Conservation (phyloP, 176 grass and related monocot species). For the Aegilops longissima region DNA sequence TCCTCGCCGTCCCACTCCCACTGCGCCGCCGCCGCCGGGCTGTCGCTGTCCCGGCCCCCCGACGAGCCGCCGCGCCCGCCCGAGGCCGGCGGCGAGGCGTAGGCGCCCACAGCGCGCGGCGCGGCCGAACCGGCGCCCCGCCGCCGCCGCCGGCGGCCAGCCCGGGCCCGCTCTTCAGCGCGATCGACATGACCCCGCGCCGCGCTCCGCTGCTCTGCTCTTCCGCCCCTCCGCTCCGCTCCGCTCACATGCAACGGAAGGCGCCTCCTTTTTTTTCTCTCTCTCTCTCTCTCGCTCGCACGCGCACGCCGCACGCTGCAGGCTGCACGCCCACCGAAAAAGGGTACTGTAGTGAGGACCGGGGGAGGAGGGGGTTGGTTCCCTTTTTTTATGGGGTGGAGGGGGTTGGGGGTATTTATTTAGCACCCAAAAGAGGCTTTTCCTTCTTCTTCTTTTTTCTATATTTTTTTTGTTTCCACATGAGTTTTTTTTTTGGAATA, state of each 20-base stretch:
- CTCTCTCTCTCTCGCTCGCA: slow-evolving; percentile 14
- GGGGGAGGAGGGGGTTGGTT: not conserved
- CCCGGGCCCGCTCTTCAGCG: slow-evolving; percentile 47
- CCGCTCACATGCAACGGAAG: slow-evolving; percentile 43
- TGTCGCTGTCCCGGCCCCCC: slow-evolving; percentile 66
- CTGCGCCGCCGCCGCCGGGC: slow-evolving; percentile 43
- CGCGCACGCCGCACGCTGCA: slow-evolving; percentile 27
- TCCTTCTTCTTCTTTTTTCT: not conserved
- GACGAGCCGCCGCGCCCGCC: slow-evolving; percentile 57
- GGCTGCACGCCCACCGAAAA: slow-evolving; percentile 17
- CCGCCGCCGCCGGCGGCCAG: slow-evolving; percentile 22
- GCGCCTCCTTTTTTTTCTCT: slow-evolving; percentile 21
- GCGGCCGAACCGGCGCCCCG: slow-evolving; percentile 27
- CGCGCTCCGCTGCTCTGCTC: slow-evolving; percentile 15
- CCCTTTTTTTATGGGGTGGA: slow-evolving; percentile 16
- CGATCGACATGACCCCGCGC: slow-evolving; percentile 70
- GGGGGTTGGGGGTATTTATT: slow-evolving; percentile 15
- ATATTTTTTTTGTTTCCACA: too few relatives aligned
- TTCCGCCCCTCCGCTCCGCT: slow-evolving; percentile 15
- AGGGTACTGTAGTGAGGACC: not conserved
- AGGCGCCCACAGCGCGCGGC: slow-evolving; percentile 45
- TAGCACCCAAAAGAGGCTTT: too few relatives aligned
- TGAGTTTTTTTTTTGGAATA: too few relatives aligned
- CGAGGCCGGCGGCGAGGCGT: slow-evolving; percentile 39
- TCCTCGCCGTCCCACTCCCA: slow-evolving; percentile 65